Base-by-base conservation (phyloP, 1,284 basidiomycete genomes). In the Fomitopsis pinicola region DNA sequence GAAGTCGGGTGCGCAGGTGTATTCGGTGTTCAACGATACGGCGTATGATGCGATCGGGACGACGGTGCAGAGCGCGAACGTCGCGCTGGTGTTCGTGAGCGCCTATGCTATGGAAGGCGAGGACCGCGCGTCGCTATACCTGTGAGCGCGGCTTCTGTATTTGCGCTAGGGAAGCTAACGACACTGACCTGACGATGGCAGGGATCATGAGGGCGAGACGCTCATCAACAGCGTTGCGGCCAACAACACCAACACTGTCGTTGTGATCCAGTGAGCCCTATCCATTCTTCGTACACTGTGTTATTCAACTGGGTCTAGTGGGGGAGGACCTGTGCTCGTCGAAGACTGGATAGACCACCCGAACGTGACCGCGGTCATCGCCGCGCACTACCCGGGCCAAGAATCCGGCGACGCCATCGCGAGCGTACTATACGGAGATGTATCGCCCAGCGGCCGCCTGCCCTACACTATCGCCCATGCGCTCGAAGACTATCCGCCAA, bases 381-480 rank as follows among this genome's bases (percentile, higher is more conserved):
- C 38, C 14, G 40, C 15, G 30, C 45, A 4, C 40, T 7, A 5
- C 33, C 79, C 80, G 8, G 83, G 83, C 30, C 80, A 83, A 67
- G 82, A 85, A 68, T 75, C 77, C 5, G 83, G 92, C 1, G 82
- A 82, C 65, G 71, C 78, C 7, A 73, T 86, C 44, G 78, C 79
- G 14, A 80, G 83, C 60, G 72, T 82, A 17, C 68, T 82, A 1
- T 82, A 75, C 62, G 80, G 76, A 17, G 71, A 66, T 12, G 77
- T 78, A 61, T 83, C 80, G 68, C 83, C 83, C 0, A 65, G 84
- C 36, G 92, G 85, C 12, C 80, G 86, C 44, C 74, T 94, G 38
- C 89, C 91, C 0, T 92, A 91, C 74, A 92, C 91, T 1, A 92
- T 92, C 67, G 91, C 88, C 46, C 88, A 87, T 75, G 72, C 78